Percentiles rank a stretch among this genome's conserved stretches.
Evolutionary conservation across 805 yeast species (phyloP).

Genomic region (Ogataea naganishii): DNA sequence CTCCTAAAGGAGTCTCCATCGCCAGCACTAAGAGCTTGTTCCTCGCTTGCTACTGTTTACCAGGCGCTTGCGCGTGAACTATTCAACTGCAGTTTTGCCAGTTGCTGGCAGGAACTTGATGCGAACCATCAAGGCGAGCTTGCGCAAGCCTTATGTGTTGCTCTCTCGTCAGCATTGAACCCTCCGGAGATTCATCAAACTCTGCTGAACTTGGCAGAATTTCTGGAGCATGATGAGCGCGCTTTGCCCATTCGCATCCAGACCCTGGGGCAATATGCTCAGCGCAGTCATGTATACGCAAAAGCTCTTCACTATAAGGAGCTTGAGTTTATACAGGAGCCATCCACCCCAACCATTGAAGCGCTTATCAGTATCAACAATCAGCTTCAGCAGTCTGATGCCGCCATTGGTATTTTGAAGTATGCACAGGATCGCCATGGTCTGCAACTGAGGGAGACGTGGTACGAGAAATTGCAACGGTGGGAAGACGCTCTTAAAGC

Average conservation of each 20-base stretch:
- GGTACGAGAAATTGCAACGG: constrained; percentile 94
- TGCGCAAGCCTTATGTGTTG: constrained; percentile 76
- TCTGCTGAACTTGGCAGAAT: constrained; percentile 82
- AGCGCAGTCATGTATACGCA: constrained; percentile 94
- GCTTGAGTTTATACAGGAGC: constrained; percentile 87
- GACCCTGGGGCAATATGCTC: constrained; percentile 86
- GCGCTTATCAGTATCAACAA: constrained; percentile 87
- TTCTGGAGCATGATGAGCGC: constrained; percentile 95
- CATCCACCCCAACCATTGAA: constrained; percentile 86
- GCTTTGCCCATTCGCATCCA: constrained; percentile 88
- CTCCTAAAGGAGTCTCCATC: constrained; percentile 88
- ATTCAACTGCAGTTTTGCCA: constrained; percentile 90
- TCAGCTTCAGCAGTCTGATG: constrained; percentile 92
- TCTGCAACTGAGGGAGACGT: constrained; percentile 86
- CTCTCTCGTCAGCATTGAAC: constrained; percentile 80
- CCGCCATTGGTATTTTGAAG: constrained; percentile 93
- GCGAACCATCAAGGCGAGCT: constrained; percentile 86
- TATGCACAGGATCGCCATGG: constrained; percentile 91
- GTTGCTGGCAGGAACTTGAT: constrained; percentile 90
- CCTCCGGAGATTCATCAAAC: constrained; percentile 96
- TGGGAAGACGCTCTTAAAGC: constrained; percentile 98
- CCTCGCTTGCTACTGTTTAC: constrained; percentile 78
- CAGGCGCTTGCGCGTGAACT: constrained; percentile 83
- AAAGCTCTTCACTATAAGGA: constrained; percentile 96
- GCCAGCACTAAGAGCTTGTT: constrained; percentile 88